A percentile compares a stretch with the other conserved stretches of the same genome.
phyloP scores from a whole-genome alignment of 495 filamentous ascomycete species.

The Penicillium waksmanii region DNA sequence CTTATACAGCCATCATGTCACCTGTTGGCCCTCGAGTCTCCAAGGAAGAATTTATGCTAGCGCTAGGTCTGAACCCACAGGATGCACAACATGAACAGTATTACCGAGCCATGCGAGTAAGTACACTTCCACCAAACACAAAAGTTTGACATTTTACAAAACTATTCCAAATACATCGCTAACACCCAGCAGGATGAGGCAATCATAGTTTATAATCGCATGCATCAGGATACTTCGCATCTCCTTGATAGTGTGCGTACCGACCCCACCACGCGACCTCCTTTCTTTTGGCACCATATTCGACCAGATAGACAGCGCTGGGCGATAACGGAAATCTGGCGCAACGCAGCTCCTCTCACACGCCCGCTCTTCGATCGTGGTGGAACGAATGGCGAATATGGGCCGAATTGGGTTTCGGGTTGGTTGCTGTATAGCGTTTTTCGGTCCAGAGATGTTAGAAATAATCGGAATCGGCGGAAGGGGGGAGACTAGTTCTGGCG shows the following conservation, averaged over 20 bases:
- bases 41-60: constrained; percentile 52
- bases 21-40: constrained; percentile 49
- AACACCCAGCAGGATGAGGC: constrained; percentile 45
- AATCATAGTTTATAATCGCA: constrained; percentile 46
- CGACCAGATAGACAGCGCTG: constrained; percentile 46
- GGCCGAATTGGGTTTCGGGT: constrained; percentile 59
- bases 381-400: constrained; percentile 43
- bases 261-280: constrained; percentile 40
- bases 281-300: constrained; percentile 53
- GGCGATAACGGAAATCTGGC: constrained; percentile 46
- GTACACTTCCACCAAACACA: constrained; percentile 11
- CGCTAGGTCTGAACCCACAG: constrained; percentile 43
- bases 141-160: background rate
- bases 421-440: constrained; percentile 65
- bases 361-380: constrained; percentile 44
- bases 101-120: constrained; percentile 50
- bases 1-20: constrained; percentile 20
- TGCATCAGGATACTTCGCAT: constrained; percentile 44
- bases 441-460: constrained; percentile 59
- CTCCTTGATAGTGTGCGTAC: constrained; percentile 45
- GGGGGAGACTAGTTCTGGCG: constrained; percentile 34
- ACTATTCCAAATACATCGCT: background rate
- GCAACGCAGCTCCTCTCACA: constrained; percentile 40
- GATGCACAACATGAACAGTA: constrained; percentile 47
- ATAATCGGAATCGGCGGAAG: constrained; percentile 52